Percentiles rank a stretch among this genome's conserved stretches.
Conservation (phyloP, 164 flowering plant species). For the Hamamelis virginiana region DNA sequence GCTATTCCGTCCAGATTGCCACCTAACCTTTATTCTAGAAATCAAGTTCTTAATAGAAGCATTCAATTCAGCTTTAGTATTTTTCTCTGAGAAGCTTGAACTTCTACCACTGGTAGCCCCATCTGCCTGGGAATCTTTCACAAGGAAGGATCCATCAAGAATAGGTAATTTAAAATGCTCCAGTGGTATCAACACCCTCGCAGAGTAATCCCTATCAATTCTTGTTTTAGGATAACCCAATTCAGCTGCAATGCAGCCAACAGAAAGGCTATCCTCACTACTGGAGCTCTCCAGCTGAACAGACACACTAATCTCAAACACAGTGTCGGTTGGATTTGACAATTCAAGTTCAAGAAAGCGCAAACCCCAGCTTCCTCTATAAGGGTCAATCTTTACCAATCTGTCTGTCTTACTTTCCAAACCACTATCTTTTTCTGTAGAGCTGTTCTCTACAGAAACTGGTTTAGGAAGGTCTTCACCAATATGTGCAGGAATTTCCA, state of each 20-base stretch:
- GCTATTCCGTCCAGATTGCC: conserved; percentile 96
- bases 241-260: conserved; percentile 44
- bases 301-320: conserved; percentile 81
- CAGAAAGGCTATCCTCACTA: conserved; percentile 31
- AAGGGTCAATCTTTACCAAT: conserved; percentile 87
- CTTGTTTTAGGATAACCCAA: conserved; percentile 81
- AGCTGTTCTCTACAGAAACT: conserved; percentile 24
- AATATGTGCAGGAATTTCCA: conserved; percentile 97
- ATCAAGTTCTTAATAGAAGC: conserved; percentile 82
- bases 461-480: conserved; percentile 58
- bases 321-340: conserved; percentile 94
- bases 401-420: conserved; percentile 47
- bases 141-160: conserved; percentile 79
- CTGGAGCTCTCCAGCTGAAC: conserved; percentile 63
- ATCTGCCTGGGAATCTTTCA: conserved; percentile 50
- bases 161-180: conserved; percentile 94
- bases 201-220: conserved; percentile 90
- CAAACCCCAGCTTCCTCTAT: conserved; percentile 96
- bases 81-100: conserved; percentile 65
- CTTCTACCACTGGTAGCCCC: conserved; percentile 34
- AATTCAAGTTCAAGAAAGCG: conserved; percentile 97
- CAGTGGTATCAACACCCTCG: conserved; percentile 90
- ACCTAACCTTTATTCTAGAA: conserved; percentile 84
- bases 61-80: conserved; percentile 77
- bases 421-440: conserved; percentile 24